Conservation (phyloP, 2,329 filamentous ascomycete species). For the Fusarium proliferatum region DNA sequence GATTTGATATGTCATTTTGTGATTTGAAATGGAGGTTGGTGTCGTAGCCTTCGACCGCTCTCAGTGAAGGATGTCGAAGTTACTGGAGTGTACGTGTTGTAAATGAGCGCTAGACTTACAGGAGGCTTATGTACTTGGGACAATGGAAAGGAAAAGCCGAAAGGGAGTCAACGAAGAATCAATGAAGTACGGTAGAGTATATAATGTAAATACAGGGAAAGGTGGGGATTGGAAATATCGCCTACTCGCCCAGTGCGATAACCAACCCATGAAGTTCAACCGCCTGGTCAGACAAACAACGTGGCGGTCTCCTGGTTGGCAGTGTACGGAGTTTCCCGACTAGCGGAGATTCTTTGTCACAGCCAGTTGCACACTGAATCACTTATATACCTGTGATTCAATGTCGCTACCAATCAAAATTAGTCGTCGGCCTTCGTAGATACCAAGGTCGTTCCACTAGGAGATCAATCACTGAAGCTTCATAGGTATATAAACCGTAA, state of each 20-base stretch:
- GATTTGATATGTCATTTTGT: neutral
- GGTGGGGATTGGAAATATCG: rapidly evolving
- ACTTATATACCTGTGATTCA: neutral
- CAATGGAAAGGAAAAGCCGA: rapidly evolving
- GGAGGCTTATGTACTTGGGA: rapidly evolving
- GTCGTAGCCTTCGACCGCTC: too few relatives aligned
- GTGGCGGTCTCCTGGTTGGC: rapidly evolving
- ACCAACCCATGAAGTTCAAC: too few relatives aligned
- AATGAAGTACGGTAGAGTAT: rapidly evolving
- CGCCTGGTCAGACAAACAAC: neutral
- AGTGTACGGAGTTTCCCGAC: neutral
- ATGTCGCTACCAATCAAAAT: too few relatives aligned
- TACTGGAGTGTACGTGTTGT: too few relatives aligned
- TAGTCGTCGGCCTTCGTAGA: too few relatives aligned
- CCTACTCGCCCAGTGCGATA: rapidly evolving
- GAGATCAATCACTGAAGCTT: neutral
- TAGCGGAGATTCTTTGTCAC: rapidly evolving
- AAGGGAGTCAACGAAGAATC: rapidly evolving
- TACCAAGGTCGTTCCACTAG: rapidly evolving
- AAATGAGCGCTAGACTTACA: rapidly evolving
- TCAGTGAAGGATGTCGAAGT: too few relatives aligned
- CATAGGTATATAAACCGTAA: neutral
- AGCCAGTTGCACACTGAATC: neutral
- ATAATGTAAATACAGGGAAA: rapidly evolving
- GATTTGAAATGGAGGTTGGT: neutral